Evolutionary conservation across 345 rosid species (phyloP), one percentile per base, ranked within the genome.

Genomic region (Boechera stricta): DNA sequence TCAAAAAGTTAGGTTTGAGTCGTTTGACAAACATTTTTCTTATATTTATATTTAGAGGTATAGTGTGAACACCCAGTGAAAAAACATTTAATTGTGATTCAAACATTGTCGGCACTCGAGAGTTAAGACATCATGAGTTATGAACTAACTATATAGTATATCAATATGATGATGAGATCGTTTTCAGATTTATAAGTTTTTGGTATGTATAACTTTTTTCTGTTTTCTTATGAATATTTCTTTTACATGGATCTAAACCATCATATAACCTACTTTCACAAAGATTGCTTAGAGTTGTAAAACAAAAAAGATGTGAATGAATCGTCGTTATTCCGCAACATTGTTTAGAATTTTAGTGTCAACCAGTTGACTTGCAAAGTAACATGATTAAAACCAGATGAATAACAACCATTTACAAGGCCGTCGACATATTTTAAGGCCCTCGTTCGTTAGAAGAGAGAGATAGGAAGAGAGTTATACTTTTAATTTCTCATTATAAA

Each of bases 21-120:
- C 53, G 67, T 59, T 75, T 33, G 41, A 42, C 56, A 38, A 45
- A 47, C 53, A 51, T n/a, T 28, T 28, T 7, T 49, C 15, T 47
- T 6, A 11, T 29, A 39, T 42, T 49, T 65, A 7, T 45, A 29
- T n/a, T 7, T 44, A 61, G 56, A 76, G 36, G 52, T 12, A 2
- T 9, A 63, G 75, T 77, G 80, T 70, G 75, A 77, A 63, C 75
- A 77, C 44, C 8, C 35, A 53, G 6, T 69, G 35, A 60, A 69
- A 53, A 60, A 12, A 16, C 54, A 60, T 51, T 39, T 59, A 42
- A 5, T 67, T 12, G 7, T 69, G 6, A 70, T 69, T 55, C 26
- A 29, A 60, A 32, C 64, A 61, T 18, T 76, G 75, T 33, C 70
- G 80, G 64, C 75, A 53, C 75, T 76, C 28, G n/a, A 69, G 70